These are phyloP conservation scores for Trichophyton rubrum DNA, from an alignment of 2,329 filamentous ascomycete genomes.

Conservation along the genomic window DNA sequence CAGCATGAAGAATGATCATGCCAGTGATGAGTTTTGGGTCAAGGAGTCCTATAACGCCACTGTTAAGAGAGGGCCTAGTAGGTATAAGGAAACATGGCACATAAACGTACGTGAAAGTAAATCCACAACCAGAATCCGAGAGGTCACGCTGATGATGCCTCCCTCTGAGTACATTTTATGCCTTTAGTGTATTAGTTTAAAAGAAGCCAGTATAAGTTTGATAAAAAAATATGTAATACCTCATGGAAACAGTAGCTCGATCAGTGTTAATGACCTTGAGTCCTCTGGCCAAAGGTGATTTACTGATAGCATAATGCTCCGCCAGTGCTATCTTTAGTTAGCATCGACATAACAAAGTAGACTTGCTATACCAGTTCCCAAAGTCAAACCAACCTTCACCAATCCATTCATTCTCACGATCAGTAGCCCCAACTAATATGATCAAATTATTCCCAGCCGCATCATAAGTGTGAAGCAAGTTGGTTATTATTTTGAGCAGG, in stretches of 20 bases:
- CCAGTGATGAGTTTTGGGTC: slow-evolving; percentile 78
- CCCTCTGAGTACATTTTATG: slow-evolving; percentile 86
- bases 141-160: slow-evolving; percentile 91
- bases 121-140: slow-evolving; percentile 87
- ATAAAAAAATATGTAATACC: slow-evolving; percentile 22
- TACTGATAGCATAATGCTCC: slow-evolving; percentile 86
- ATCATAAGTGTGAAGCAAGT: slow-evolving; percentile 92
- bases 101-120: slow-evolving; percentile 53
- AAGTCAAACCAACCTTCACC: slow-evolving; percentile 50
- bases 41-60: slow-evolving; percentile 41
- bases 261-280: slow-evolving; percentile 91
- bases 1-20: slow-evolving; percentile 75
- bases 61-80: slow-evolving; percentile 10
- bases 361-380: background rate
- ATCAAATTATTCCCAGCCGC: slow-evolving; percentile 88
- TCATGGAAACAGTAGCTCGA: slow-evolving; percentile 68
- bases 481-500: slow-evolving; percentile 83
- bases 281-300: slow-evolving; percentile 66
- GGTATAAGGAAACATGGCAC: background rate
- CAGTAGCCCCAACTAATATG: slow-evolving; percentile 75
- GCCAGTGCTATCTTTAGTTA: slow-evolving; percentile 50
- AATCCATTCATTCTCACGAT: slow-evolving; percentile 92
- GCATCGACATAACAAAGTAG: background rate
- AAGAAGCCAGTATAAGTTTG: background rate
- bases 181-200: slow-evolving; percentile 29